Conservation (phyloP, 345 rosid genomes). For the Leavenworthia alabamica region DNA sequence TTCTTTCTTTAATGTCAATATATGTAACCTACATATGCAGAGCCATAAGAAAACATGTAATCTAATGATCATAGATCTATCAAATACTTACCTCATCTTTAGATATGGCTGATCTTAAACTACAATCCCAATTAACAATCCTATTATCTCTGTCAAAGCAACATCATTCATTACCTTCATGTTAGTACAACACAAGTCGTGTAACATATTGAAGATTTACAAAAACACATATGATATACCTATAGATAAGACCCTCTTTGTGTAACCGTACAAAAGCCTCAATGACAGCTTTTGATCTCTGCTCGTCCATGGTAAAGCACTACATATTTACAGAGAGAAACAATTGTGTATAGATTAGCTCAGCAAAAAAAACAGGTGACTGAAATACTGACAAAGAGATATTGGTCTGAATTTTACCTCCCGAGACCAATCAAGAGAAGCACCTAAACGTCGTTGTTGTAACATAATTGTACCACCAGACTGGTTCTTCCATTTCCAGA, state of each 20-base stretch:
- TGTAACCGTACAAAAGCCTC: conserved; percentile 64
- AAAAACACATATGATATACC: conserved; percentile 34
- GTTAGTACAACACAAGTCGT: not conserved
- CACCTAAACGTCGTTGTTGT: conserved; percentile 65
- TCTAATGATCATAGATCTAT: not conserved
- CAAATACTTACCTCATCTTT: conserved; percentile 51
- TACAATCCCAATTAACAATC: conserved; percentile 77
- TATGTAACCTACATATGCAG: conserved; percentile 58
- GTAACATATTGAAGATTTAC: not conserved
- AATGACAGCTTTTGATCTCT: conserved; percentile 64
- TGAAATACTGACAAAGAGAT: not conserved
- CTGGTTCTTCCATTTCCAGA: conserved; percentile 78
- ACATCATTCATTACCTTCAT: not conserved
- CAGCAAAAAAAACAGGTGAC: not conserved
- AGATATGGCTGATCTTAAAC: conserved; percentile 66
- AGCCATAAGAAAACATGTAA: conserved; percentile 18
- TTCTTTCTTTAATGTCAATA: conserved; percentile 63
- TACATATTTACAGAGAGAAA: conserved; percentile 6
- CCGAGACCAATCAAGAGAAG: conserved; percentile 90
- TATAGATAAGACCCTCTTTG: conserved; percentile 65
- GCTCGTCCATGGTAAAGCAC: conserved; percentile 88
- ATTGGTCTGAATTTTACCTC: conserved; percentile 52
- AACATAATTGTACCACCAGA: conserved; percentile 62
- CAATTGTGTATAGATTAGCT: not conserved
- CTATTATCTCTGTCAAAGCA: conserved; percentile 47